These are phyloP conservation scores for Colletotrichum tanaceti DNA, from an alignment of 2,329 filamentous ascomycete species.

Conservation along the genomic window DNA sequence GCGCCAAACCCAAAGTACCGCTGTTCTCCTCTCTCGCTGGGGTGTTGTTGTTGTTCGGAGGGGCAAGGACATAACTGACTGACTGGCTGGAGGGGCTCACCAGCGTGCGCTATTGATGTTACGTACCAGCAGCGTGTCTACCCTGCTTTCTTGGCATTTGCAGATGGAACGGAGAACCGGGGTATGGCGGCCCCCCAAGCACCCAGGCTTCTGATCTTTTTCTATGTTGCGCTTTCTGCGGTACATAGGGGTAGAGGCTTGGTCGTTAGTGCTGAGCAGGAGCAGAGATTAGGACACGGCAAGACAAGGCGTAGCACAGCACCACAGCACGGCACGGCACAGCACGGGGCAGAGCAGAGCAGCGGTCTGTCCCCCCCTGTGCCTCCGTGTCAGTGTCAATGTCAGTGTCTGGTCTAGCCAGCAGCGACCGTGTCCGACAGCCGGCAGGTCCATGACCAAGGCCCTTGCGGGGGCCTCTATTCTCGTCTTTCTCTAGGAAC, in stretches of 20 bases:
- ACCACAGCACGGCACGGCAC: not conserved
- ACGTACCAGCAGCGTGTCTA: not conserved
- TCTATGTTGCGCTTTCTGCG: conserved; percentile 2
- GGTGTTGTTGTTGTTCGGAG: not conserved
- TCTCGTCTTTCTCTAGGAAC: not conserved
- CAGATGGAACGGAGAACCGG: conserved; percentile 3
- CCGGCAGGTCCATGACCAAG: conserved; percentile 27
- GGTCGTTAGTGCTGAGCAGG: not conserved
- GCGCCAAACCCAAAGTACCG: not conserved
- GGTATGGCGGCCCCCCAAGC: not conserved
- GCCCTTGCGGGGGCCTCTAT: conserved; percentile 3
- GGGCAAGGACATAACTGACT: not conserved
- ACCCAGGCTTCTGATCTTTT: not conserved
- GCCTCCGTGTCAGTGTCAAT: conserved; percentile 25
- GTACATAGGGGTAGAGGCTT: not conserved
- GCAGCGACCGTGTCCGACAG: conserved; percentile 17
- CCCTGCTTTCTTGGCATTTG: not conserved
- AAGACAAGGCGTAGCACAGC: not conserved
- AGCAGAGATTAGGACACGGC: conserved; percentile 5
- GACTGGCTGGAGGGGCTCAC: not conserved
- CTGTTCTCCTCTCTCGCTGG: not conserved
- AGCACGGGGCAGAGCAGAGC: conserved; percentile 3
- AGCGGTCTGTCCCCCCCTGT: not conserved
- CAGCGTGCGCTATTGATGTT: not conserved
- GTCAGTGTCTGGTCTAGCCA: not conserved